Base-by-base conservation (phyloP, 192 early-diverging fungal species). In the Allomyces javanicus region DNA sequence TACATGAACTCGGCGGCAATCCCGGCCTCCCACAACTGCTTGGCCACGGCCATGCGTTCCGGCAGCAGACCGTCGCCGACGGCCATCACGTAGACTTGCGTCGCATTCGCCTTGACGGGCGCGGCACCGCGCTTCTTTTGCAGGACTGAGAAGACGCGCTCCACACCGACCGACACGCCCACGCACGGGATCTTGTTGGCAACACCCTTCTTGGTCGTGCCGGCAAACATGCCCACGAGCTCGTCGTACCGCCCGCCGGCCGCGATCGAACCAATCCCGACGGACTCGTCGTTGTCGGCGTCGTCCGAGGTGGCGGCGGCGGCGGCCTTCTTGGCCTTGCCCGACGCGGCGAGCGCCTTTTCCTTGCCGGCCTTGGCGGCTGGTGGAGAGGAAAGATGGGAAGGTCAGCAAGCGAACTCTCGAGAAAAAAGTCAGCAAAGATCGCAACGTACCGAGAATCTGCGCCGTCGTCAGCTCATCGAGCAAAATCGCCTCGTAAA, bases 211-310 rank as follows among this genome's bases (percentile, higher is more conserved):
- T 77, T 79, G 67, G 77, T 80, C 50, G 70, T 79, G 27, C 82
- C 86, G 44, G 77, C 79, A 71, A 99, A 95, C 90, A 93, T 96
- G 40, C 94, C 96, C 11, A 99, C 94, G 62, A 99, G 81, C 44
- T 93, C 82, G 69, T 99, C 96, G 82, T 99, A 99, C 44, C 96
- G 90, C 9, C 96, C 96, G 64, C 96, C 96, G 0, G 90, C 92
- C 21, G 96, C 91, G 71, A 99, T 88, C 9, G 94, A 97, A 19
- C 96, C 96, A 22, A 96, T 87, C 45, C 92, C 93, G 25, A 83
- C 79, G 44, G 83, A 85, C 44, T 71, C 82, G 72, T 93, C 91
- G 65, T 92, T 89, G 25, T 79, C 68, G 65, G 81, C 80, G 67
- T 84, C 83, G 22, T 64, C 67, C 69, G 24, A 55, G 72, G 62